Conservation (phyloP, 2,329 filamentous ascomycete species). For the Thyridium curvatum region DNA sequence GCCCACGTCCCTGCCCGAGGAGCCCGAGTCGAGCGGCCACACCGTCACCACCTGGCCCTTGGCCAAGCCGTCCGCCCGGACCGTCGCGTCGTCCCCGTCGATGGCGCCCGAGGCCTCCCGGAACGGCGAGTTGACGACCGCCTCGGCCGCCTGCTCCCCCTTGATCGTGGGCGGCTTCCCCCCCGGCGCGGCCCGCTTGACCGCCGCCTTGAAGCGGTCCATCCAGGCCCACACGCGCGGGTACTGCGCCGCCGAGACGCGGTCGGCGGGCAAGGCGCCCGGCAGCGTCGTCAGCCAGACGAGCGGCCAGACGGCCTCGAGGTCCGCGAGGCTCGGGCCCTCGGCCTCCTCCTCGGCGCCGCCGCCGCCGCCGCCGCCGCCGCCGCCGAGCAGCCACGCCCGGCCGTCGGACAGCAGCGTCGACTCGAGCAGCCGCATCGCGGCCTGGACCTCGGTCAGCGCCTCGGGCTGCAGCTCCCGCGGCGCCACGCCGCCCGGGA, state of each 20-base stretch:
- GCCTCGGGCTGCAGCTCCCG: conserved; percentile 41
- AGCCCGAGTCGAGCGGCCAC: conserved; percentile 58
- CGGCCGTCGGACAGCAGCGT: conserved; percentile 60
- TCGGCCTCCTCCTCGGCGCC: too few species aligned
- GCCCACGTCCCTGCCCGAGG: conserved; percentile 51
- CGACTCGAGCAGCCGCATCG: conserved; percentile 53
- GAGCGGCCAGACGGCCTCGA: conserved; percentile 63
- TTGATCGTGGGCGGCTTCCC: conserved; percentile 33
- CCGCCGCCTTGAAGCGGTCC: conserved; percentile 46
- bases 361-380: too few species aligned
- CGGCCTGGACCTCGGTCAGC: conserved; percentile 44
- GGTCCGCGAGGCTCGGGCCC: conserved; percentile 54
- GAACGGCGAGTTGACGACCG: conserved; percentile 38
- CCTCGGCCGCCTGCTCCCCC: conserved; percentile 46
- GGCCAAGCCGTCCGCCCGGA: conserved; percentile 37
- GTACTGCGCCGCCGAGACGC: conserved; percentile 45
- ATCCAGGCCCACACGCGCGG: conserved; percentile 61
- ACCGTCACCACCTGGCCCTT: conserved; percentile 50
- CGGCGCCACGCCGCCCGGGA: conserved; percentile 15
- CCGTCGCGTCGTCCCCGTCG: conserved; percentile 41
- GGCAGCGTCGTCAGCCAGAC: conserved; percentile 57
- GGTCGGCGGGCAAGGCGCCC: conserved; percentile 44
- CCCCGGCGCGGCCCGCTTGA: conserved; percentile 29
- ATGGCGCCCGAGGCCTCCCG: conserved; percentile 36
- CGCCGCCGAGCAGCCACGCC: too few species aligned